Base-by-base conservation (phyloP, 345 rosid genomes). In the Raphanus raphanistrum region DNA sequence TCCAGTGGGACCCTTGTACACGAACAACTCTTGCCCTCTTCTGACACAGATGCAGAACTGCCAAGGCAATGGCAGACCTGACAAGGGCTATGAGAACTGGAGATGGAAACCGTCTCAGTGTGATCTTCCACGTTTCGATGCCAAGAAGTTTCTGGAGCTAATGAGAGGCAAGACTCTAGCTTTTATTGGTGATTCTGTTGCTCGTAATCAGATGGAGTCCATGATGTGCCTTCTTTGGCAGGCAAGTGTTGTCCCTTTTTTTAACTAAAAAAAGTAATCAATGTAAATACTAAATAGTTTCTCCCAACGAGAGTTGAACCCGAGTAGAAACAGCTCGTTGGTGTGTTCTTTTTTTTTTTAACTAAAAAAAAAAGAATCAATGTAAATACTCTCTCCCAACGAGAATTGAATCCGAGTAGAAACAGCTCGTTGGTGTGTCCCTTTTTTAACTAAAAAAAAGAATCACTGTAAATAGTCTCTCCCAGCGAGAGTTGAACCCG, bases 181-280 rank as follows among this genome's bases (percentile, higher is more conserved):
- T 77, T 91, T 91, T 73, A 82, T 93, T 61, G 98, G 98, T 3
- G 98, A 93, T 59, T 93, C 97, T 21, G 97, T 94, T 70, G 97
- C 98, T 79, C 94, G 98, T 80, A 93, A 93, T 76, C 98, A 93
- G 79, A 93, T 93, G 98, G 98, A 93, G 75, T 90, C 98, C 4
- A 76, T 93, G 88, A 33, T 94, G 79, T 94, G 98, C 82, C 90
- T 94, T 87, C 96, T 94, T 41, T 94, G 97, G 97, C 98, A 90
- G 97, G 98, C 80, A 82, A 87, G 87, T 85, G 84, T 82, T 4
- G 2, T 48, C 77, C 8, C 27, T 31, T 48, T 6, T 28, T 28
- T 28, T 28, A 4, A 28, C 31, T 2, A 28, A 28, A 28, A 28
- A 28, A 28, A 28, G 31, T 4, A 28, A 28, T 28, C 31, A 28